Conservation (phyloP, 1,284 basidiomycete genomes). For the Ceratobasidium sp. region DNA sequence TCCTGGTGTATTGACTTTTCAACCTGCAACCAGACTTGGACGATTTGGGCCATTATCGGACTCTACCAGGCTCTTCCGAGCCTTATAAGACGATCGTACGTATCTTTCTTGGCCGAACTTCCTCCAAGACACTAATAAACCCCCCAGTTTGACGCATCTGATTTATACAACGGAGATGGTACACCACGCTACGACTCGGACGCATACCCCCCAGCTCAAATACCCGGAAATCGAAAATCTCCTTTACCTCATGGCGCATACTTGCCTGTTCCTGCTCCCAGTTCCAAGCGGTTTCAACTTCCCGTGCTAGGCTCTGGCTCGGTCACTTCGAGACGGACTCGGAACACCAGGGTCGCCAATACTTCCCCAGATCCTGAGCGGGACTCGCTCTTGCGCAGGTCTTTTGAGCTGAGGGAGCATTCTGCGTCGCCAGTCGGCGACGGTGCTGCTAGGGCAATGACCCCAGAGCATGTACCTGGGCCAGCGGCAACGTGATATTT, state of each 20-base stretch:
- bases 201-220: not conserved
- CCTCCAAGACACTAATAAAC: not conserved
- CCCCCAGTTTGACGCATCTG: conserved; percentile 24
- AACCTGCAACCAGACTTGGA: not conserved
- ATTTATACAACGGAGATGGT: conserved; percentile 13
- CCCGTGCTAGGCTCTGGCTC: too few species aligned
- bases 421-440: too few species aligned
- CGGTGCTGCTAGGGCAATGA: too few species aligned
- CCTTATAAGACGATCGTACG: conserved; percentile 34
- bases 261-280: not conserved
- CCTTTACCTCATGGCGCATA: conserved; percentile 14
- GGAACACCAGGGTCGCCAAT: too few species aligned
- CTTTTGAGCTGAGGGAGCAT: too few species aligned
- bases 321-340: too few species aligned
- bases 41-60: not conserved
- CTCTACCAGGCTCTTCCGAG: conserved; percentile 18
- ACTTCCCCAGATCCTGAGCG: too few species aligned
- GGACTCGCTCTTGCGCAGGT: too few species aligned
- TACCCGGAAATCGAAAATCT: not conserved
- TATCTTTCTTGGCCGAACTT: not conserved
- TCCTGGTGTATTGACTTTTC: not conserved
- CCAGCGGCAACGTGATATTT: too few species aligned
- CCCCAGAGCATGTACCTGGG: too few species aligned
- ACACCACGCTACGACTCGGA: conserved; percentile 31
- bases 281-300: too few species aligned